phyloP scores from a whole-genome alignment of 805 yeast species.

The Kodamaea sagamina region DNA sequence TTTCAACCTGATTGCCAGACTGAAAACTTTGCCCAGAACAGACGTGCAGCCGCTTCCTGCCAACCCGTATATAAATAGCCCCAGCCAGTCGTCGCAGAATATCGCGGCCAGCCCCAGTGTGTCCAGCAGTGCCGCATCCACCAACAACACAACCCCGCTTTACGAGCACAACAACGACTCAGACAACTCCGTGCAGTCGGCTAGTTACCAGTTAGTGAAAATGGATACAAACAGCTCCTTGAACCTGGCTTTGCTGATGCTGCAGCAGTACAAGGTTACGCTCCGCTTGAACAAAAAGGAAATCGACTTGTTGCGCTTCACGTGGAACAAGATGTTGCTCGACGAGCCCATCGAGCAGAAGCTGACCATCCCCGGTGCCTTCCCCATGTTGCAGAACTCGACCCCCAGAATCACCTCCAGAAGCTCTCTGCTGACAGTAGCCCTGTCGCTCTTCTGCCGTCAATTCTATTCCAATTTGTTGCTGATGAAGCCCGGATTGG shows the following conservation, averaged over 20 bases:
- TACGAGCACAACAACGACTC: slow-evolving; percentile 12
- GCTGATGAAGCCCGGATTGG: slow-evolving; percentile 60
- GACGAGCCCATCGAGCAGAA: slow-evolving; percentile 33
- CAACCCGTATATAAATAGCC: slow-evolving; percentile 1
- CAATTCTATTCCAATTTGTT: slow-evolving; percentile 75
- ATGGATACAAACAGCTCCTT: slow-evolving; percentile 19
- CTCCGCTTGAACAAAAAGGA: slow-evolving; percentile 33
- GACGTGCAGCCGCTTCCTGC: slow-evolving; percentile 2
- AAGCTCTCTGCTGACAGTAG: slow-evolving; percentile 15
- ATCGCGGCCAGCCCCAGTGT: slow-evolving; percentile 1
- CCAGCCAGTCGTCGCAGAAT: no score
- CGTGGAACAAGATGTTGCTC: slow-evolving; percentile 46
- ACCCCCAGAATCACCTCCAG: slow-evolving; percentile 4
- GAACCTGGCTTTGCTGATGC: slow-evolving; percentile 17
- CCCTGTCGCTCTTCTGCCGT: slow-evolving; percentile 61
- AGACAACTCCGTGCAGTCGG: slow-evolving; percentile 9
- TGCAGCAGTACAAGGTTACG: slow-evolving; percentile 20
- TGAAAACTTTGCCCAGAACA: slow-evolving; percentile 12
- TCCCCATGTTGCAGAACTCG: slow-evolving; percentile 22
- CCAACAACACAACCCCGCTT: no score
- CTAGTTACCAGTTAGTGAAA: slow-evolving; percentile 21
- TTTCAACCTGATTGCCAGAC: slow-evolving; percentile 14
- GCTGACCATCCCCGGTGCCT: slow-evolving; percentile 38
- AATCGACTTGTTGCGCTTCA: slow-evolving; percentile 46
- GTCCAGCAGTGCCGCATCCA: not conserved